Evolutionary conservation across 805 yeast species (phyloP), one percentile per base, ranked within the genome.

Genomic region (Spathaspora hagerdaliae): DNA sequence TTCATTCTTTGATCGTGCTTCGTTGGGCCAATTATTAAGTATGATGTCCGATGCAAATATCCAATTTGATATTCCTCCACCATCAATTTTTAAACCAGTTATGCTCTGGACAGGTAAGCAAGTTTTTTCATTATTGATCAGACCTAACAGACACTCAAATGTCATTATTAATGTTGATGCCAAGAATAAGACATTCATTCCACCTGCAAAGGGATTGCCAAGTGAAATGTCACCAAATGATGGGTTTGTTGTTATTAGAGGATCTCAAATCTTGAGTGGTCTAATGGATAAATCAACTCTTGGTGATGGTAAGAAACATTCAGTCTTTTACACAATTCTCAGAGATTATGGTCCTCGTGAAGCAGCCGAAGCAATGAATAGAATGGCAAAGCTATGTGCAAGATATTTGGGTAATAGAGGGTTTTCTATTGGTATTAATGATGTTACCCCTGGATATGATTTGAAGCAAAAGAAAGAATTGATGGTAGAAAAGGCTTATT

Each of bases 351-450:
- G 99, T n/a, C 87, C 99, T 6, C 85, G 83, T 53, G 97, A 86
- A 56, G 98, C 99, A 1, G 97, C 97, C 3, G 73, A 71, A 26
- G 96, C 98, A 6, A 94, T 94, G 99, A 92, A 95, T 66, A 77
- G 99, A 63, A 91, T 94, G 98, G 97, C 99, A n/a, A 95, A 95
- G 68, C 69, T 95, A 56, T 91, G 98, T 75, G 98, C 99, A 1
- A 75, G 99, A 58, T 94, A 69, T 64, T 73, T 94, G 59, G 99
- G 98, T 49, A 88, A 91, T 59, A 76, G 97, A 46, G 99, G 99
- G 0, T 94, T 94, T 58, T 89, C 97, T 1, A 95, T 94, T 61
- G 99, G 99, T 68, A 91, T 94, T 57, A 85, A 84, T 55, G 99
- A 94, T 68, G 99, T 94, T 36, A 94, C 97, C 2, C 99, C 99